Evolutionary conservation across 2,329 filamentous ascomycete species (phyloP).

Genomic region (Colletotrichum graminicola): DNA sequence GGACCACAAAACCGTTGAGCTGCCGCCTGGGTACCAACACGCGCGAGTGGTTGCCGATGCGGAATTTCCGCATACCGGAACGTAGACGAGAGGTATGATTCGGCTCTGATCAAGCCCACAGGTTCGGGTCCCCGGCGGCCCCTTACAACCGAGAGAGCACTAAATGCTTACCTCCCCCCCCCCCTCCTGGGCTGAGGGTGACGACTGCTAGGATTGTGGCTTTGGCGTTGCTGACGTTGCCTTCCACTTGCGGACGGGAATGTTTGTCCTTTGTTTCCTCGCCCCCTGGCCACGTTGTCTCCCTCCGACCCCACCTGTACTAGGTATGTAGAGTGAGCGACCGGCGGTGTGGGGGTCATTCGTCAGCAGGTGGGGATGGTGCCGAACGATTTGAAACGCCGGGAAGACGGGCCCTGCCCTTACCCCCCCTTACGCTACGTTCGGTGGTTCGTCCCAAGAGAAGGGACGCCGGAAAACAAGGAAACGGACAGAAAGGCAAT

Average conservation of each 20-base stretch:
- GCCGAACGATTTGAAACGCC: constrained; percentile 17
- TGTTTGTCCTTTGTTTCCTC: background rate
- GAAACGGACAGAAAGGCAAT: background rate
- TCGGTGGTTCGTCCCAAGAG: constrained; percentile 11
- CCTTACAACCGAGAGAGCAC: background rate
- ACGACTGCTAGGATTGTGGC: background rate
- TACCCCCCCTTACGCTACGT: background rate
- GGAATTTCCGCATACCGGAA: background rate
- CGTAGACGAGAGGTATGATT: background rate
- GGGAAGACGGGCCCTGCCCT: background rate
- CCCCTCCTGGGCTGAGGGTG: background rate
- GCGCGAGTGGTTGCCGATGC: background rate
- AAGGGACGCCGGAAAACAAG: background rate
- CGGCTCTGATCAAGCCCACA: background rate
- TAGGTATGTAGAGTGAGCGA: background rate
- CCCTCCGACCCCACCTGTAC: background rate
- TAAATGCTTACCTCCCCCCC: background rate
- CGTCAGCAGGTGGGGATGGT: constrained; percentile 6
- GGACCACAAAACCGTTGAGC: background rate
- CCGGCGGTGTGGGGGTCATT: background rate
- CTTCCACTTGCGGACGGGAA: no score
- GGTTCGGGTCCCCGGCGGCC: background rate
- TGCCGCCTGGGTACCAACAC: background rate
- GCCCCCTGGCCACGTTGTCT: constrained; percentile 1
- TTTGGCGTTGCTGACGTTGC: constrained; percentile 21